phyloP scores from a whole-genome alignment of 768 basidiomycete genomes.

The Amanita rimosa region DNA sequence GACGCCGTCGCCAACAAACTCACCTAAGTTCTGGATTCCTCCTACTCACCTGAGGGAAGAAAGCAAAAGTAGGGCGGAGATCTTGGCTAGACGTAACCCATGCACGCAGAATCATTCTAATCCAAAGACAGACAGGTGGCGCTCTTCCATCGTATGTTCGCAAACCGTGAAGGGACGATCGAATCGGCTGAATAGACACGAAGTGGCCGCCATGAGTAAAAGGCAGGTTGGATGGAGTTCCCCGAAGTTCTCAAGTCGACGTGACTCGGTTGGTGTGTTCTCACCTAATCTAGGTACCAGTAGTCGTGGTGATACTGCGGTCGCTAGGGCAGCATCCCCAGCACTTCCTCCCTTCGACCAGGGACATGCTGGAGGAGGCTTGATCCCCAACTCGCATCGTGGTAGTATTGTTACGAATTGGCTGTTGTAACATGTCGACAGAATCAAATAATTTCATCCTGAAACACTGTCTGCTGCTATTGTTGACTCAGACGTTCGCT shows the following conservation, averaged over 20 bases:
- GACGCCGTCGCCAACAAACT: conserved; percentile 1
- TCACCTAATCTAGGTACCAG: background rate
- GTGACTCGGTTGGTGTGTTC: background rate
- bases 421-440: background rate
- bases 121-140: background rate
- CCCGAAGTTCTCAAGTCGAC: background rate
- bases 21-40: background rate
- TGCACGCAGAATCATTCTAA: background rate
- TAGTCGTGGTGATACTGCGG: background rate
- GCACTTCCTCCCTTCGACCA: background rate
- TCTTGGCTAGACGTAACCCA: background rate
- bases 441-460: background rate
- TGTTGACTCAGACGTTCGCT: too few relatives aligned
- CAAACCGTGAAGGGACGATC: background rate
- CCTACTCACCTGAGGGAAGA: background rate
- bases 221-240: background rate
- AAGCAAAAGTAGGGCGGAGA: background rate
- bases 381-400: background rate
- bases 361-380: background rate
- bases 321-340: too few relatives aligned
- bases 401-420: background rate
- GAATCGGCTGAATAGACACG: background rate
- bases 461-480: too few relatives aligned
- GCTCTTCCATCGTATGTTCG: background rate
- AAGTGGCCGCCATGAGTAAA: background rate